phyloP scores from a whole-genome alignment of 495 filamentous ascomycete species.

The Apodospora peruviana region DNA sequence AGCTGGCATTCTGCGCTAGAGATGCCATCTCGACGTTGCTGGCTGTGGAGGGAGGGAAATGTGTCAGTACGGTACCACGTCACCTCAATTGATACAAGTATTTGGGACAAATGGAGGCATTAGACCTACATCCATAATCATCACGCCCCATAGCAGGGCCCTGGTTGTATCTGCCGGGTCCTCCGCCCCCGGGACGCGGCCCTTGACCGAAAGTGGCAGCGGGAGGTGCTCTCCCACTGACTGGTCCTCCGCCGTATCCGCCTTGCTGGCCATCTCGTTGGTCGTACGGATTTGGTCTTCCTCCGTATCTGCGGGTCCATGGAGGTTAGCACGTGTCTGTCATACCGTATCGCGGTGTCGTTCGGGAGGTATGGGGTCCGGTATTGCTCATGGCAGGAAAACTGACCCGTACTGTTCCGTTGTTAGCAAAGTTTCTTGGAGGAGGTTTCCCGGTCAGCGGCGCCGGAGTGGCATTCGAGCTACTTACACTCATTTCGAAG shows the following conservation, averaged over 20 bases:
- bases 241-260: conserved; percentile 5
- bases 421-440: no score
- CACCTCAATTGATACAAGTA: not conserved
- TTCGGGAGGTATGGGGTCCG: no score
- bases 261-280: conserved; percentile 5
- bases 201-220: conserved; percentile 31
- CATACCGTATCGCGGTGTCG: not conserved
- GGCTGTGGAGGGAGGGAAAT: conserved; percentile 14
- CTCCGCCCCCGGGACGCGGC: conserved; percentile 36
- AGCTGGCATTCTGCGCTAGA: conserved; percentile 42
- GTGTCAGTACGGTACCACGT: conserved; percentile 1
- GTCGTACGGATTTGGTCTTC: conserved; percentile 27
- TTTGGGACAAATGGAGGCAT: conserved; percentile 2
- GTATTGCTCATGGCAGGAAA: not conserved
- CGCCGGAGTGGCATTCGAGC: conserved; percentile 9
- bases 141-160: conserved; percentile 36
- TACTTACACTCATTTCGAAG: conserved; percentile 47
- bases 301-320: conserved; percentile 33
- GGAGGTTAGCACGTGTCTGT: conserved; percentile 17
- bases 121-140: conserved; percentile 43
- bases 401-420: conserved; percentile 22
- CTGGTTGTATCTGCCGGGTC: conserved; percentile 34
- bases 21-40: conserved; percentile 60
- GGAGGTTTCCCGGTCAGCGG: no score
- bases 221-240: conserved; percentile 25